Evolutionary conservation across 768 basidiomycete species (phyloP).

Genomic region (Mycena metata): DNA sequence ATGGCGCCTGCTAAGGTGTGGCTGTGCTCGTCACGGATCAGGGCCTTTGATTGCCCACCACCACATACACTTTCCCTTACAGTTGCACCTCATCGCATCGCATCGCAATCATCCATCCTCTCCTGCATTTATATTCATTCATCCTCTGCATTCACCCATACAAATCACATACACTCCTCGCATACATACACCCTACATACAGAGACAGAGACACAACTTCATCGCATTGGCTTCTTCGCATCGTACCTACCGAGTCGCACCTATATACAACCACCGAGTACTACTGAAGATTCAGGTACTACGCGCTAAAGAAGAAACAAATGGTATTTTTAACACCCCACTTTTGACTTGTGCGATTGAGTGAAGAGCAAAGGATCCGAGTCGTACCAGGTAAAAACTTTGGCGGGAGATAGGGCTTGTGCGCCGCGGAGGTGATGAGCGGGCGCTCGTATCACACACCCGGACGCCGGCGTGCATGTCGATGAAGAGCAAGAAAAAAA

Average conservation of each 20-base stretch:
- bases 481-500: no score
- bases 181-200: neutral
- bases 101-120: no score
- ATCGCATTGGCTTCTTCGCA: conserved; percentile 7
- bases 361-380: neutral
- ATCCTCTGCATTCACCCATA: no score
- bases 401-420: no score
- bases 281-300: neutral
- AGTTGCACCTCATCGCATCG: neutral
- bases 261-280: neutral
- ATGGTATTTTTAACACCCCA: conserved; percentile 13
- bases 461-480: no score
- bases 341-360: neutral
- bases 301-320: neutral
- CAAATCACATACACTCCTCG: neutral
- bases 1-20: no score
- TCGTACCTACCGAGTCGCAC: neutral
- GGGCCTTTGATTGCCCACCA: no score
- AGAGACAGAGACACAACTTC: neutral
- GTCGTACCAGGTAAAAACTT: no score
- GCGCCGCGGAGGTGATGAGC: no score
- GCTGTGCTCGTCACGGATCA: no score
- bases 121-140: no score
- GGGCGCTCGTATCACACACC: no score
- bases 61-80: neutral